Base-by-base conservation (phyloP, 306 rosid genomes). In the Calophaca sinica region DNA sequence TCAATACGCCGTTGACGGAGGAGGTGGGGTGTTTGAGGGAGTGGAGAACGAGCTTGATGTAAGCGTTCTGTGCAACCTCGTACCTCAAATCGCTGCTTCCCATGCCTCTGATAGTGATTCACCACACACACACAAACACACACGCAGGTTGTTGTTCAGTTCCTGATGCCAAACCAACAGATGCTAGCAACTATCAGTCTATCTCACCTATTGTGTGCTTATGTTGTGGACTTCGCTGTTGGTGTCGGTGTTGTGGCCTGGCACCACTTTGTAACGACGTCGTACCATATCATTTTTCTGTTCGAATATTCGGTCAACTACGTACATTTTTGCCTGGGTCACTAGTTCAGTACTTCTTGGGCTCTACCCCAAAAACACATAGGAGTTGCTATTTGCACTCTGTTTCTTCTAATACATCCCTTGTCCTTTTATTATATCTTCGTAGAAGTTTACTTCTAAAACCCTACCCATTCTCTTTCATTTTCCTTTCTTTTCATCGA, bases 31-130 rank as follows among this genome's bases (percentile, higher is more conserved):
- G 96, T 76, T 90, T 94, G 44, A 90, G 84, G 60, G 97, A 88
- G 76, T 94, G 96, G 5, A 94, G 96, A 0, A 90, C 87, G 0
- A 94, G 88, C 81, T 94, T 94, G 74, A 90, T 78, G 89, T 90
- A 94, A 2, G 98, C 98, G 39, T 87, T 86, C 63, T 94, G 99
- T 9, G 88, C 68, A 72, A 94, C 87, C 90, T 90, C 93, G 75
- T 88, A 92, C 45, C 62, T 87, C 60, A 85, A 76, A 68, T 90
- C 90, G 73, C 85, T 84, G 59, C 89, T 88, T 15, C 91, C 97
- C 97, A 92, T 91, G 63, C n/a, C 32, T 79, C 55, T 41, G 68
- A 66, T 59, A 57, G 5, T 9, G 52, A 15, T 10, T 41, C 15
- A 26, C 12, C 6, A 15, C 31, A 38, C 67, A 39, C 33, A 14